phyloP scores from a whole-genome alignment of 2,329 filamentous ascomycete genomes.

The Botrytis tulipae region DNA sequence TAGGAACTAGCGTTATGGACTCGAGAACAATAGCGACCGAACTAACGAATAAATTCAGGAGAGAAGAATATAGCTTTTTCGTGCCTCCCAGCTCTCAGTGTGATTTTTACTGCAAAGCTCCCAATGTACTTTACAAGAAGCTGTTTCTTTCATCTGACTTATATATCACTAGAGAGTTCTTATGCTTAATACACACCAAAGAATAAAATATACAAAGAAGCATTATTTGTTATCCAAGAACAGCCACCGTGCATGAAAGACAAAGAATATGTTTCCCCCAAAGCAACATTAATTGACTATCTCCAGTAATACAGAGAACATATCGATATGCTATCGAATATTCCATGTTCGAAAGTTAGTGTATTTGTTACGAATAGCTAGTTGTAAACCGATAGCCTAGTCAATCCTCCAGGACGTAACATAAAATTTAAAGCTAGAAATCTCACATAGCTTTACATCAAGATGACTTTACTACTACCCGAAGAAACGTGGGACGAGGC shows the following conservation, averaged over 20 bases:
- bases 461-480: neutral
- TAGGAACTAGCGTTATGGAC: accelerated
- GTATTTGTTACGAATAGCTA: neutral
- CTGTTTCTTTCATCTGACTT: neutral
- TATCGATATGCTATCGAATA: neutral
- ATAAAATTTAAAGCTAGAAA: neutral
- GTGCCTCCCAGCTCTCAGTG: neutral
- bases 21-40: neutral
- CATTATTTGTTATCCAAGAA: slow-evolving; percentile 7
- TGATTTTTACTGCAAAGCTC: no score
- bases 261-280: neutral
- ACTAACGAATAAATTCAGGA: neutral
- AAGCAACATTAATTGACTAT: neutral
- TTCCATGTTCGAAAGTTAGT: neutral
- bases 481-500: neutral
- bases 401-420: neutral
- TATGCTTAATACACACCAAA: neutral
- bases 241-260: neutral
- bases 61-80: neutral
- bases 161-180: neutral
- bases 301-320: neutral
- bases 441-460: neutral
- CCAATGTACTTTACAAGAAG: neutral
- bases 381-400: neutral
- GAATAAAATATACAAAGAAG: neutral